Conservation (phyloP, 345 rosid genomes). For the Salix purpurea region DNA sequence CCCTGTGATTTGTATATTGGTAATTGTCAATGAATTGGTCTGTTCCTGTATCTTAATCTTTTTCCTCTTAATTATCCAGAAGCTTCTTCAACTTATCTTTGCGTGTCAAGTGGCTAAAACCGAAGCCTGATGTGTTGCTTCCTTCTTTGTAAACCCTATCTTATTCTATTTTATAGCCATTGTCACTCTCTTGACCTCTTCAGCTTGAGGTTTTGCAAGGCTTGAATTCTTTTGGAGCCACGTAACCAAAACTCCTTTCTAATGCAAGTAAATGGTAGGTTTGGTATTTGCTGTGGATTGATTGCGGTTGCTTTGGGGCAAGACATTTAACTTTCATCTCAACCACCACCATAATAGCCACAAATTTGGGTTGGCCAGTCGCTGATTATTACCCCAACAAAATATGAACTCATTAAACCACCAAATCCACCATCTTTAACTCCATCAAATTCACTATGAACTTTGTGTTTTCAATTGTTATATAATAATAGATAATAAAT, state of each 20-base stretch:
- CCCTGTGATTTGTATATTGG: constrained; percentile 32
- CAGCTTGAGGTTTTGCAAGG: no score
- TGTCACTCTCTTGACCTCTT: background rate
- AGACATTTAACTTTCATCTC: background rate
- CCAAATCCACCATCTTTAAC: background rate
- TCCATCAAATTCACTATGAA: background rate
- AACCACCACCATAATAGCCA: background rate
- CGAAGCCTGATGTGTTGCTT: background rate
- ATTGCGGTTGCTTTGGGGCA: background rate
- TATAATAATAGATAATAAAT: no score
- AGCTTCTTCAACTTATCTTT: background rate
- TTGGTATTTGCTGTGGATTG: background rate
- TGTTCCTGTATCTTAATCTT: background rate
- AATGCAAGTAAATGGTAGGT: no score
- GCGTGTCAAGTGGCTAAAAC: background rate
- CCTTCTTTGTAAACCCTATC: background rate
- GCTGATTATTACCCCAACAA: background rate
- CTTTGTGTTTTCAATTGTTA: no score
- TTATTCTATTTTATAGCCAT: background rate
- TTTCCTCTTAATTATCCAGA: background rate
- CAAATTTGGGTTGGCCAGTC: background rate
- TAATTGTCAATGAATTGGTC: constrained; percentile 3
- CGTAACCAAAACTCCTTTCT: no score
- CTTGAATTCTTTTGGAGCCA: no score
- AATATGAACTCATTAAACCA: background rate